Evolutionary conservation across 164 flowering plant species (phyloP).

Genomic region (Magnolia kwangsiensis): DNA sequence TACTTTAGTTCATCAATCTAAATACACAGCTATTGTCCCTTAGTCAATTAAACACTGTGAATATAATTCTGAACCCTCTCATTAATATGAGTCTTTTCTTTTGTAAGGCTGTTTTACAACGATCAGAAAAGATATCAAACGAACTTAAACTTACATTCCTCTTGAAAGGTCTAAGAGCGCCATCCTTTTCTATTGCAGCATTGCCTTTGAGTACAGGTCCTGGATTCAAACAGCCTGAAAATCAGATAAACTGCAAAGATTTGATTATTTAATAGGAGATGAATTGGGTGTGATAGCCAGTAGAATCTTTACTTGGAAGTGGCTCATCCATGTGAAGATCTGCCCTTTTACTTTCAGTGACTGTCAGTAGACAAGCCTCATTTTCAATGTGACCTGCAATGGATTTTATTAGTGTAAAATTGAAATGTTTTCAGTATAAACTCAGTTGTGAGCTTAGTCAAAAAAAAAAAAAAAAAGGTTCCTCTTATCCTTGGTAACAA

Average conservation of each 20-base stretch:
- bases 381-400: neutral
- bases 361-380: neutral
- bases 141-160: slow-evolving; percentile 1
- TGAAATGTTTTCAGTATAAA: neutral
- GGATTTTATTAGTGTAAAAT: neutral
- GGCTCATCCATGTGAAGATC: slow-evolving; percentile 2
- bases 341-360: neutral
- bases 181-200: neutral
- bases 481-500: neutral
- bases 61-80: neutral
- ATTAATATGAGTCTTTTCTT: neutral
- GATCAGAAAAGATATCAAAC: neutral
- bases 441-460: neutral
- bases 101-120: neutral
- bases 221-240: neutral
- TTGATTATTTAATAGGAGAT: neutral
- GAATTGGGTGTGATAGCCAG: neutral
- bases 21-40: neutral
- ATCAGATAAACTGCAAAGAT: neutral
- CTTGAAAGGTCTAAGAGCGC: neutral
- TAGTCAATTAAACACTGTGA: neutral
- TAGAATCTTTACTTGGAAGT: neutral
- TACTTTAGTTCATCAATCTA: neutral
- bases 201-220: neutral
- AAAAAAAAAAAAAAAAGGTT: neutral